These are phyloP conservation scores for Kodamaea restingae DNA, from an alignment of 805 yeast genomes.

Conservation along the genomic window DNA sequence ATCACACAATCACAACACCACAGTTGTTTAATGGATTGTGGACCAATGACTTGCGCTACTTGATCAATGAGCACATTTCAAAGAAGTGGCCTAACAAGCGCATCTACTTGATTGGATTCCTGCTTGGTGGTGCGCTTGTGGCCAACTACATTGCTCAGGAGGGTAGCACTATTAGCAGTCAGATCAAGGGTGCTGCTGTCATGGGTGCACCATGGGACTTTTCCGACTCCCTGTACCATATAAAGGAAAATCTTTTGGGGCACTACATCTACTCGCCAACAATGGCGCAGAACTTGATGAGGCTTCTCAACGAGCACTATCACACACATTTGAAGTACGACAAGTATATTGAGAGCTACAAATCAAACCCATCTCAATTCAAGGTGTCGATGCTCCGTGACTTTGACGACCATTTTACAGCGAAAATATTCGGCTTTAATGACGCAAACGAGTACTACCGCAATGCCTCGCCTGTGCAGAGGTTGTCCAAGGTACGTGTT, in stretches of 20 bases:
- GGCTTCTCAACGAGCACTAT: slow-evolving; percentile 28
- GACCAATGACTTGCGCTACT: slow-evolving; percentile 64
- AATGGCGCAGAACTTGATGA: slow-evolving; percentile 38
- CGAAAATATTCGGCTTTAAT: slow-evolving; percentile 58
- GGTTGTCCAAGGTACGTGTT: slow-evolving; percentile 52
- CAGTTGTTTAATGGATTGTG: slow-evolving; percentile 63
- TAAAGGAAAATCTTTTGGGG: slow-evolving; percentile 37
- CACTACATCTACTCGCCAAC: slow-evolving; percentile 37
- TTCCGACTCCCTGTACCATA: slow-evolving; percentile 46
- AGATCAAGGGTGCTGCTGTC: slow-evolving; percentile 54
- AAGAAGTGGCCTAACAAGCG: slow-evolving; percentile 56
- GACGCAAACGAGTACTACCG: slow-evolving; percentile 61
- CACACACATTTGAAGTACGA: slow-evolving; percentile 24
- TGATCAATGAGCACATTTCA: slow-evolving; percentile 48
- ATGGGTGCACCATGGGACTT: slow-evolving; percentile 76
- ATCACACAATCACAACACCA: slow-evolving; percentile 68
- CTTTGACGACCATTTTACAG: slow-evolving; percentile 61
- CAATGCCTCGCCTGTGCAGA: slow-evolving; percentile 58
- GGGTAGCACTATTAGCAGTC: slow-evolving; percentile 40
- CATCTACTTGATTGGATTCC: slow-evolving; percentile 64
- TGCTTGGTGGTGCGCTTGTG: slow-evolving; percentile 66
- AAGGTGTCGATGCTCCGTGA: slow-evolving; percentile 42
- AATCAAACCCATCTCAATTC: slow-evolving; percentile 26
- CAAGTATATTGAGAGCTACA: slow-evolving; percentile 18
- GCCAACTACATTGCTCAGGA: slow-evolving; percentile 72